Percentiles rank a stretch among this genome's conserved stretches.
phyloP scores from a whole-genome alignment of 352 stramenopile genomes.

The Phytophthora hibernalis region DNA sequence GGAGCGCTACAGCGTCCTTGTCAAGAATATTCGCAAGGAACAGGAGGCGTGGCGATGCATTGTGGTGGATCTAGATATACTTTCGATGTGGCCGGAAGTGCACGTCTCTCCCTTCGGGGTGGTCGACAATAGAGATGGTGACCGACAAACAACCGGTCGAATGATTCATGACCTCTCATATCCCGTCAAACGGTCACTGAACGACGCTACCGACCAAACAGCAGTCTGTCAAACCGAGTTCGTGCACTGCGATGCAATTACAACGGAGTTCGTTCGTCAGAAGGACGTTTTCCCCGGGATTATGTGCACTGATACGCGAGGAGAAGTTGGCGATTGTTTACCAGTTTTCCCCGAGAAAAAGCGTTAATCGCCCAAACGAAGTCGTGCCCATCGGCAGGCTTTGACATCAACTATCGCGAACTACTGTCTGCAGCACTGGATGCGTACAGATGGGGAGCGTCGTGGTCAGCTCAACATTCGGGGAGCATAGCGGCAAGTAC shows the following conservation, averaged over 20 bases:
- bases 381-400: background rate
- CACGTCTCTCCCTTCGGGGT: background rate
- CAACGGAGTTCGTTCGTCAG: background rate
- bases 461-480: background rate
- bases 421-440: constrained; percentile 15
- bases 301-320: constrained; percentile 5
- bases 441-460: background rate
- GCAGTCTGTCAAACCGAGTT: too few species aligned
- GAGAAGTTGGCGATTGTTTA: constrained; percentile 4
- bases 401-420: constrained; percentile 41
- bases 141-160: background rate
- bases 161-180: background rate
- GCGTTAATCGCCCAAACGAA: background rate
- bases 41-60: background rate
- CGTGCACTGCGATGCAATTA: background rate
- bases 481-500: background rate
- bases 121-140: background rate
- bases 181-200: background rate
- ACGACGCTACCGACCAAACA: background rate
- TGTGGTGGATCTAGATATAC: background rate
- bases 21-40: constrained; percentile 8
- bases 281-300: background rate
- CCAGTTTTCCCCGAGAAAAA: background rate
- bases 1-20: constrained; percentile 7
- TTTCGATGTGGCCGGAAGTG: background rate